A percentile compares a stretch with the other conserved stretches of the same genome.
Conservation (phyloP, 306 rosid species). For the Gillenia trifoliata region DNA sequence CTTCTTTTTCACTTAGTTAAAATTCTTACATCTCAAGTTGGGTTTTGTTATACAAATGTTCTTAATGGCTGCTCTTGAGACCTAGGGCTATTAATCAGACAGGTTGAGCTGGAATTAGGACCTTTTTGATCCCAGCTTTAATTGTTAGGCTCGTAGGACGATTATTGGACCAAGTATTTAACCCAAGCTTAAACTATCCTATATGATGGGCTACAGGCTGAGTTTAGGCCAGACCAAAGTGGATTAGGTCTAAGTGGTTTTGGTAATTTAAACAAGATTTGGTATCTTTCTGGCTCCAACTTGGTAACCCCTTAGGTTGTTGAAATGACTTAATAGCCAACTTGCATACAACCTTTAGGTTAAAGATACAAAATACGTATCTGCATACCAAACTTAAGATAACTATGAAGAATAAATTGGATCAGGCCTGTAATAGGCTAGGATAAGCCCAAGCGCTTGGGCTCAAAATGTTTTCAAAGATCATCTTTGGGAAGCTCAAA, state of each 20-base stretch:
- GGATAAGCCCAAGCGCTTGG: background rate
- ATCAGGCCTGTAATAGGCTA: background rate
- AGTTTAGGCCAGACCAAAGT: background rate
- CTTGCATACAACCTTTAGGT: background rate
- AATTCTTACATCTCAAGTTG: background rate
- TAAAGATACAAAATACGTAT: no score
- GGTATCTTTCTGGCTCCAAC: background rate
- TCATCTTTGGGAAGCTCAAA: background rate
- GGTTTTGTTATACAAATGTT: background rate
- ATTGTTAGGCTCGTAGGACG: background rate
- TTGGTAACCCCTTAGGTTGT: background rate
- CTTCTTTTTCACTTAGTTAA: conserved; percentile 3
- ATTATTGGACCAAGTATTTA: background rate
- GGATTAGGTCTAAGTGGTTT: background rate
- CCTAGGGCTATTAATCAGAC: background rate
- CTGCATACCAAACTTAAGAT: no score
- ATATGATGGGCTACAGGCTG: background rate
- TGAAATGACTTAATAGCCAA: background rate
- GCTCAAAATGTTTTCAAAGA: background rate
- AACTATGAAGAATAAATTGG: no score
- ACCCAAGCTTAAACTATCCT: background rate
- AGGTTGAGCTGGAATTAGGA: background rate
- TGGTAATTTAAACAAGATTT: background rate
- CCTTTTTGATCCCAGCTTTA: background rate
- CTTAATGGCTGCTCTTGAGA: background rate